Conservation (phyloP, 179 eudicot species). For the Beta corolliflora region DNA sequence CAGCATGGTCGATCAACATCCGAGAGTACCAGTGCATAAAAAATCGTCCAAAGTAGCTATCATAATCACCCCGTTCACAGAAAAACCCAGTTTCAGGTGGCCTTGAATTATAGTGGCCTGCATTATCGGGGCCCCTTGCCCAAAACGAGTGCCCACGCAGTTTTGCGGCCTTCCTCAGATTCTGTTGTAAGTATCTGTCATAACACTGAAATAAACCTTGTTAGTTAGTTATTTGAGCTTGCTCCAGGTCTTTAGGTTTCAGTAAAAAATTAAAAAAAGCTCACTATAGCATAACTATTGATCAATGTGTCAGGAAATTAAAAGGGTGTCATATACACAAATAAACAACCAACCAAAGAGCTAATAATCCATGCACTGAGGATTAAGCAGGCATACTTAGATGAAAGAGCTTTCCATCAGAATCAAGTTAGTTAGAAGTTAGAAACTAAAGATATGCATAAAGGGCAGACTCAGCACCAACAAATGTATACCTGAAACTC, state of each 20-base stretch:
- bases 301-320: not conserved
- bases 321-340: not conserved
- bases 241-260: not conserved
- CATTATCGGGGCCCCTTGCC: conserved; percentile 72
- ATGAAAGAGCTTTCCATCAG: not conserved
- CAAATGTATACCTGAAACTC: conserved; percentile 67
- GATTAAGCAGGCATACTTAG: not conserved
- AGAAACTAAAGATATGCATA: conserved; percentile 12
- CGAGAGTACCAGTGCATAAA: conserved; percentile 69
- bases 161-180: conserved; percentile 59
- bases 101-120: conserved; percentile 64
- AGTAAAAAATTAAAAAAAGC: not conserved
- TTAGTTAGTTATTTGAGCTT: not conserved
- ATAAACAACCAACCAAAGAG: not conserved
- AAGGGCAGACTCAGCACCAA: conserved; percentile 23
- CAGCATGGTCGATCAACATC: conserved; percentile 57
- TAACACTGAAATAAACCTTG: conserved; percentile 49
- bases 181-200: conserved; percentile 64
- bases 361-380: not conserved
- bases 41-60: conserved; percentile 72
- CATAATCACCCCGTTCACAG: conserved; percentile 70
- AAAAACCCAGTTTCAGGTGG: conserved; percentile 69
- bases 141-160: conserved; percentile 64
- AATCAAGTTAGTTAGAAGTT: conserved; percentile 8
- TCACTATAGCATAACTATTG: not conserved